These are phyloP conservation scores for Triticum aestivum DNA, from an alignment of 176 grass and related monocot species.

Conservation along the genomic window IWGSC_CS_RefSeq_v2.1 NC_057811.1:4799723-4800222, in stretches of 20 bases:
- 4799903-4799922: slow-evolving; percentile 92
- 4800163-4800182: no score
- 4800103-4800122: no score
- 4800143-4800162: no score
- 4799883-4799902: slow-evolving; percentile 76
- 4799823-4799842: slow-evolving; percentile 79
- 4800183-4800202: no score
- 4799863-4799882: slow-evolving; percentile 95
- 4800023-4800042: neutral
- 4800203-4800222: no score
- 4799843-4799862: slow-evolving; percentile 50
- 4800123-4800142: no score
- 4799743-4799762: neutral
- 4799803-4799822: slow-evolving; percentile 77
- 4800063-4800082: slow-evolving; percentile 88
- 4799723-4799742: no score
- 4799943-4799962: slow-evolving; percentile 78
- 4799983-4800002: no score
- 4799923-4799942: slow-evolving; percentile 67
- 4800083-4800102: slow-evolving; percentile 10
- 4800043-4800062: slow-evolving; percentile 79
- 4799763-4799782: slow-evolving; percentile 63
- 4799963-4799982: slow-evolving; percentile 34
- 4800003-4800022: neutral
- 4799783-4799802: slow-evolving; percentile 70